Conservation (phyloP, 2,329 filamentous ascomycete genomes). For the Colletotrichum sojae region DNA sequence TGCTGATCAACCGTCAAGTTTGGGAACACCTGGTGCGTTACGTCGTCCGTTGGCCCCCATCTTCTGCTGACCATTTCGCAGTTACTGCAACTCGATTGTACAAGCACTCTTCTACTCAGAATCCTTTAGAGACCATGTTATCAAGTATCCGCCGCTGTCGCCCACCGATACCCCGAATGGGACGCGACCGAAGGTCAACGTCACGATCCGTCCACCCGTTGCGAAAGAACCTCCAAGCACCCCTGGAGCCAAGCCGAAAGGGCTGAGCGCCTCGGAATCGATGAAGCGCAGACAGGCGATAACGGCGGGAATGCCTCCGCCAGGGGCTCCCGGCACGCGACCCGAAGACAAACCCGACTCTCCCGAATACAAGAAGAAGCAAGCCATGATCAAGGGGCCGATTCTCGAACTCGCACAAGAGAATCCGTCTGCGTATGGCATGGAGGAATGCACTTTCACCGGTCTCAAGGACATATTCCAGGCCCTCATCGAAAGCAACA, state of each 20-base stretch:
- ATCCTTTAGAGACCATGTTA: constrained; percentile 92
- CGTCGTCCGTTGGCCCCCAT: constrained; percentile 20
- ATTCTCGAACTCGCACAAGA: constrained; percentile 88
- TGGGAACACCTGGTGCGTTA: constrained; percentile 91
- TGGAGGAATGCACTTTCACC: constrained; percentile 96
- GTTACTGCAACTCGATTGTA: constrained; percentile 98
- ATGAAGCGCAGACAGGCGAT: constrained; percentile 70
- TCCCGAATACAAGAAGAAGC: constrained; percentile 98
- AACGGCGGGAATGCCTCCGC: constrained; percentile 67
- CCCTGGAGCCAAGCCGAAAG: constrained; percentile 63
- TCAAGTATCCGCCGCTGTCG: constrained; percentile 86
- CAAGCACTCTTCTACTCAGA: constrained; percentile 97
- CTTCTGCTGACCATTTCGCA: constrained; percentile 55
- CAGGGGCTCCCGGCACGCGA: constrained; percentile 69
- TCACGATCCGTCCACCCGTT: constrained; percentile 72
- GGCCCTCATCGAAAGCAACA: constrained; percentile 84
- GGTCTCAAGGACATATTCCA: constrained; percentile 97
- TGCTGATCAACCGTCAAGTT: constrained; percentile 74
- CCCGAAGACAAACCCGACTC: constrained; percentile 95
- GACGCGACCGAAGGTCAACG: constrained; percentile 66
- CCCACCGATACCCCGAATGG: constrained; percentile 79
- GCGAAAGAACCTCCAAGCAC: constrained; percentile 59
- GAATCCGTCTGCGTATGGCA: constrained; percentile 84
- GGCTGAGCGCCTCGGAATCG: constrained; percentile 68
- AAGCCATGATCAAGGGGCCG: constrained; percentile 89